Evolutionary conservation across 2,329 filamentous ascomycete species (phyloP), one percentile per base, ranked within the genome.

Genomic region (Stylonectria norvegica): DNA sequence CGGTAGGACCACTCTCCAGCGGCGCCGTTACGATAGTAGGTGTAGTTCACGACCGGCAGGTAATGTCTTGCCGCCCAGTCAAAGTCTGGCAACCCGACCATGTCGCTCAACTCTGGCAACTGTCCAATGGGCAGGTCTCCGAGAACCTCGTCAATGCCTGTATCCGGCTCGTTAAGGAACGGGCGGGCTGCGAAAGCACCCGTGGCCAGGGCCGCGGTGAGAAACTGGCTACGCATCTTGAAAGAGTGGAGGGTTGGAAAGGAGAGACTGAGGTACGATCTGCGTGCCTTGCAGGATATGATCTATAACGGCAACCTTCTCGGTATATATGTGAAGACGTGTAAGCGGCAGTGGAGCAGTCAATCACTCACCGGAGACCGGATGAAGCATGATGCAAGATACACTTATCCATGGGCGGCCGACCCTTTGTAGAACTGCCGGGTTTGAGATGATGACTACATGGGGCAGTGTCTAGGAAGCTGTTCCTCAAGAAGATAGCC

Each of bases 21-120:
- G 4, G 73, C 74, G 15, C 73, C 75, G 48, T 74, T 76, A 43
- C 73, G 70, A 60, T 78, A 78, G 59, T 76, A 78, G n/a, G 73
- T 75, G 59, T 73, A 78, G 52, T 72, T 68, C 16, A 59, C 52
- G 10, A 50, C 44, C 41, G 72, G 68, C 50, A 78, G 65, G 49
- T 69, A 68, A 36, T 68, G 66, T 39, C 72, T 63, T 16, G 74
- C 75, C 3, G 70, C 70, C 58, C 65, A 75, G 28, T 78, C 71
- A 49, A 78, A 79, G 60, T 78, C 75, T 1, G 68, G 72, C 5
- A 79, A 61, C 12, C 72, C 73, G 9, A 72, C 57, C 29, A 78
- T 67, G 38, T 61, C 52, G 12, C 63, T 55, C 5, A 78, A 57
- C 33, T 67, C 55, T 7, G 73, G 69, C 29, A 77, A 61, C 20